These are phyloP conservation scores for Aspergillus fumigatus DNA, from an alignment of 2,329 filamentous ascomycete genomes.

Conservation along the genomic window DNA sequence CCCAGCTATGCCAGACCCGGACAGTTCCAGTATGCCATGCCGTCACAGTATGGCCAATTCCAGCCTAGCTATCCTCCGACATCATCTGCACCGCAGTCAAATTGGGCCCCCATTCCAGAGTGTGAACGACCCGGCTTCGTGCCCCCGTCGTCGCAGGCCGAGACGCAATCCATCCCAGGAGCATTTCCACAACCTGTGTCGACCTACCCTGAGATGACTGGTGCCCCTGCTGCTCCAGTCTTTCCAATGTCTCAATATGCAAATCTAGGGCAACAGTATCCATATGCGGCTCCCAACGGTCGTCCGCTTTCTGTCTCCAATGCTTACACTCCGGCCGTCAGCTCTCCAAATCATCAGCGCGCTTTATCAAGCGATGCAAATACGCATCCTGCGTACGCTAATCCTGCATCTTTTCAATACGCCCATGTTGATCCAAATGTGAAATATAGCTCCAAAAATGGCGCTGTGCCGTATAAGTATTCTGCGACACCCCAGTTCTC, in stretches of 20 bases:
- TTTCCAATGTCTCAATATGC: conserved; percentile 31
- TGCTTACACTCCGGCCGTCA: conserved; percentile 8
- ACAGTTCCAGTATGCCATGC: conserved; percentile 29
- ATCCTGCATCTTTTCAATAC: conserved; percentile 34
- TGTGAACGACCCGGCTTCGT: conserved; percentile 40
- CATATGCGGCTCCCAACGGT: conserved; percentile 17
- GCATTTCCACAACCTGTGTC: conserved; percentile 26
- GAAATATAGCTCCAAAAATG: conserved; percentile 33
- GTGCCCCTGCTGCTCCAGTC: conserved; percentile 15
- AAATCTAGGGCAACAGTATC: conserved; percentile 17
- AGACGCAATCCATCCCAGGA: conserved; percentile 23
- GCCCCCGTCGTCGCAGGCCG: conserved; percentile 32
- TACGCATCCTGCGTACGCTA: conserved; percentile 24
- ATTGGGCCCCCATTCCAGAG: conserved; percentile 38
- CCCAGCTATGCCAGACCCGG: conserved; percentile 32
- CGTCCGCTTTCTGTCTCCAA: conserved; percentile 10
- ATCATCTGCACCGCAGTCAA: conserved; percentile 16
- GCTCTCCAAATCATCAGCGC: conserved; percentile 27
- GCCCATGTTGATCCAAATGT: conserved; percentile 37
- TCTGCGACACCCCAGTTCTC: conserved; percentile 24
- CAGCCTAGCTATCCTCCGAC: conserved; percentile 15
- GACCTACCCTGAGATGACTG: conserved; percentile 16
- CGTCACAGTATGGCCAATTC: conserved; percentile 14
- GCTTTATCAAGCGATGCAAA: conserved; percentile 24
- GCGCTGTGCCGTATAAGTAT: conserved; percentile 20